Conservation (phyloP, 2,329 filamentous ascomycete genomes). For the Talaromyces rugulosus region DNA sequence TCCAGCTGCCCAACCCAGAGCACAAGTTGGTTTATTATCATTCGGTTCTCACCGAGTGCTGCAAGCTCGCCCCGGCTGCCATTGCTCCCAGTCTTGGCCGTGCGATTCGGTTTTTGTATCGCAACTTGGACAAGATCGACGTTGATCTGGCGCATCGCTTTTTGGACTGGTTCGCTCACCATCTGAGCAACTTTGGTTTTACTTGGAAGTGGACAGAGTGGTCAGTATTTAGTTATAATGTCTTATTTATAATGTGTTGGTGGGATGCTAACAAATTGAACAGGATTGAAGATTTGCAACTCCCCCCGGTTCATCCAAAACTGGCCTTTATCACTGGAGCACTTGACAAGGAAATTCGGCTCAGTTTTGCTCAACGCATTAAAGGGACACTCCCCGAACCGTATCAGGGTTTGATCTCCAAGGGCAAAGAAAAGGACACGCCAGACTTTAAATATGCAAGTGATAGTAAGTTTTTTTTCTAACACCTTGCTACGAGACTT, state of each 20-base stretch:
- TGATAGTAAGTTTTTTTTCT: slow-evolving; percentile 55
- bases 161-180: slow-evolving; percentile 96
- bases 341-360: slow-evolving; percentile 91
- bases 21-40: slow-evolving; percentile 98
- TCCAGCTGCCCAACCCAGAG: slow-evolving; percentile 79
- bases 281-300: slow-evolving; percentile 73
- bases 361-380: slow-evolving; percentile 94
- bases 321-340: slow-evolving; percentile 91
- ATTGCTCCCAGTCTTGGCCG: slow-evolving; percentile 90
- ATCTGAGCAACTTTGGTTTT: slow-evolving; percentile 97
- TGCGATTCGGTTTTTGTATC: slow-evolving; percentile 88
- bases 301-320: slow-evolving; percentile 73
- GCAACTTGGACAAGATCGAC: slow-evolving; percentile 76
- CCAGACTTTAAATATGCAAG: slow-evolving; percentile 88
- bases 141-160: slow-evolving; percentile 83
- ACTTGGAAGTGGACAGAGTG: slow-evolving; percentile 99
- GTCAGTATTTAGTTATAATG: slow-evolving; percentile 41
- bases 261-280: background rate
- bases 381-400: slow-evolving; percentile 84
- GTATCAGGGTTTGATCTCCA: slow-evolving; percentile 75
- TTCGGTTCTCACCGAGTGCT: slow-evolving; percentile 87
- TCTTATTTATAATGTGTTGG: background rate
- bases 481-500: background rate
- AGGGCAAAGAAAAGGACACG: slow-evolving; percentile 90
- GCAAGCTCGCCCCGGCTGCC: slow-evolving; percentile 93